A percentile compares a stretch with the other conserved stretches of the same genome.
Evolutionary conservation across 176 grass and related monocot genomes (phyloP).

Genomic region (Musa itinerans): DNA sequence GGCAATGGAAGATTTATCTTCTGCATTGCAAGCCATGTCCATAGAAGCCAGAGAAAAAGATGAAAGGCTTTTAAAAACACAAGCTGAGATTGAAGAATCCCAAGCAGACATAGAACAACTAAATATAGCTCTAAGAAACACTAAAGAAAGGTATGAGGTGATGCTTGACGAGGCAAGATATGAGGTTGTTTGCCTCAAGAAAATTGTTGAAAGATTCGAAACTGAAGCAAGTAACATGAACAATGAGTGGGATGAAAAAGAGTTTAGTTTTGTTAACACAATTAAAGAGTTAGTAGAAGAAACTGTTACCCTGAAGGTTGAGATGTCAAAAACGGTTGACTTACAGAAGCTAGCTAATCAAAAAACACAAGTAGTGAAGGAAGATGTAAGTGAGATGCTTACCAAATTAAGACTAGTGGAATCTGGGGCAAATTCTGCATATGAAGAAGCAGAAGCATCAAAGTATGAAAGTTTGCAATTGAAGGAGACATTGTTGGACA

Average conservation of each 20-base stretch:
- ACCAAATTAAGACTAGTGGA: slow-evolving; percentile 29
- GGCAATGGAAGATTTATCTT: slow-evolving; percentile 54
- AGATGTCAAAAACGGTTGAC: slow-evolving; percentile 40
- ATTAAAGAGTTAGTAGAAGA: slow-evolving; percentile 51
- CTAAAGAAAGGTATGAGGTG: slow-evolving; percentile 55
- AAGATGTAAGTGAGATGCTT: slow-evolving; percentile 33
- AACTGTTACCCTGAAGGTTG: slow-evolving; percentile 28
- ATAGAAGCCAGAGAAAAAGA: slow-evolving; percentile 42
- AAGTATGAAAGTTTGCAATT: slow-evolving; percentile 27
- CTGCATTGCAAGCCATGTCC: slow-evolving; percentile 39
- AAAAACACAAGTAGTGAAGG: slow-evolving; percentile 31
- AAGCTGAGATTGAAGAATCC: slow-evolving; percentile 57
- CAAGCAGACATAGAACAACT: slow-evolving; percentile 69
- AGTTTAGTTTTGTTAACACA: slow-evolving; percentile 33
- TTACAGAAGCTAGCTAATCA: slow-evolving; percentile 37
- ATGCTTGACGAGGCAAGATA: slow-evolving; percentile 73
- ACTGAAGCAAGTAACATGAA: slow-evolving; percentile 38
- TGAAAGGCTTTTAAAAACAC: slow-evolving; percentile 54
- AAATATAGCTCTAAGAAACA: slow-evolving; percentile 58
- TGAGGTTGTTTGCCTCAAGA: slow-evolving; percentile 48
- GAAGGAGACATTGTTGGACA: slow-evolving; percentile 29
- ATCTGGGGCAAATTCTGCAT: slow-evolving; percentile 24
- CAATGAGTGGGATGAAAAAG: slow-evolving; percentile 46
- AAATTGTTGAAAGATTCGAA: slow-evolving; percentile 35
- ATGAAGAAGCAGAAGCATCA: slow-evolving; percentile 28